phyloP scores from a whole-genome alignment of 2,329 filamentous ascomycete species.

The Didymella sp. region DNA sequence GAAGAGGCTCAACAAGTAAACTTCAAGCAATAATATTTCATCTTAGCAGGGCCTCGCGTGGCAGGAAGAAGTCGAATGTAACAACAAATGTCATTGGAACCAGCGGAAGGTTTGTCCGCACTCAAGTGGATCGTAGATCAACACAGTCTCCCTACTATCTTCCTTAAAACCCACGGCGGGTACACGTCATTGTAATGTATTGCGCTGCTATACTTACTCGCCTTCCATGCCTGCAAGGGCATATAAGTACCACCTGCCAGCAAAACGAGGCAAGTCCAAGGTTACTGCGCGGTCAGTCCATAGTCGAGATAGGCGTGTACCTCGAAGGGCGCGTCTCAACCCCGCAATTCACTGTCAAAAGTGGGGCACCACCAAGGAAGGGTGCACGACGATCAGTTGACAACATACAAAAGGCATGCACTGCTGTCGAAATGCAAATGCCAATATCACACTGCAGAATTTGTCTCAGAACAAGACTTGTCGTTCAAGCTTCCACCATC shows the following conservation, averaged over 20 bases:
- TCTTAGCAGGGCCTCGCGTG: too few relatives aligned
- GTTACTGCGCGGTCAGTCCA: neutral
- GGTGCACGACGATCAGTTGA: slow-evolving; percentile 2
- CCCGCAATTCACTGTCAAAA: slow-evolving; percentile 22
- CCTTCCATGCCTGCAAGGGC: neutral
- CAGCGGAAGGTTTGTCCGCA: too few relatives aligned
- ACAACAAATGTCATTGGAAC: too few relatives aligned
- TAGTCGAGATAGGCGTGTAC: neutral
- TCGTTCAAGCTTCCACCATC: too few relatives aligned
- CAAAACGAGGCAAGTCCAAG: too few relatives aligned
- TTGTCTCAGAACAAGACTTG: neutral
- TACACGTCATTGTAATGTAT: neutral
- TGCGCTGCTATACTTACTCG: slow-evolving; percentile 10
- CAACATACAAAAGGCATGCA: neutral
- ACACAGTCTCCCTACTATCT: too few relatives aligned
- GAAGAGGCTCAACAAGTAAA: slow-evolving; percentile 42
- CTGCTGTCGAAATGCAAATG: neutral
- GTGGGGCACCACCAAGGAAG: slow-evolving; percentile 12
- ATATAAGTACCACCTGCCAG: too few relatives aligned
- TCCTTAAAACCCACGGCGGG: too few relatives aligned
- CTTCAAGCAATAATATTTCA: neutral
- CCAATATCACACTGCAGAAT: neutral
- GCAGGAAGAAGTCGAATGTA: too few relatives aligned
- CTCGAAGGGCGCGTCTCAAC: slow-evolving; percentile 26
- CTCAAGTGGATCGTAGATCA: too few relatives aligned